phyloP scores from a whole-genome alignment of 352 stramenopile genomes.

The Phytophthora citrophthora region DNA sequence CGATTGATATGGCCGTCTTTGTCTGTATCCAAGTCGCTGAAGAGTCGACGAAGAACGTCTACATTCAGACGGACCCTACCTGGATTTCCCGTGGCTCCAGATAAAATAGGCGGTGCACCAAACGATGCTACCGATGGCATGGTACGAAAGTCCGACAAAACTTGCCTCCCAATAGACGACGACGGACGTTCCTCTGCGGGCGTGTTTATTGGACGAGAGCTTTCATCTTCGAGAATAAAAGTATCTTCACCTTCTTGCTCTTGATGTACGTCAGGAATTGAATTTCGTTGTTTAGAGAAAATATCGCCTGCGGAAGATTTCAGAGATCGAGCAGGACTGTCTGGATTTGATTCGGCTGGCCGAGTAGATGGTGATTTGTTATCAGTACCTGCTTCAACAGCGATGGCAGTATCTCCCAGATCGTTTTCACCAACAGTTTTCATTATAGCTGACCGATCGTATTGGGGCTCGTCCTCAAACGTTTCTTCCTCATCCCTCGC shows the following conservation, averaged over 20 bases:
- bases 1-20: slow-evolving; percentile 75
- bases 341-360: neutral
- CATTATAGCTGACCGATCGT: neutral
- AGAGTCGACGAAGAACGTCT: slow-evolving; percentile 76
- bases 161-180: slow-evolving; percentile 69
- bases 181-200: slow-evolving; percentile 11
- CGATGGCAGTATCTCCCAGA: neutral
- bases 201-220: neutral
- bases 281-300: neutral
- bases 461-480: neutral
- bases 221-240: slow-evolving; percentile 7
- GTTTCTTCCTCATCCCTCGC: neutral
- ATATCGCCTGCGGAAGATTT: neutral
- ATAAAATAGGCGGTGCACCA: slow-evolving; percentile 36
- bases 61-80: slow-evolving; percentile 39
- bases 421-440: neutral
- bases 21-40: slow-evolving; percentile 75
- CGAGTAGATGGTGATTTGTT: neutral
- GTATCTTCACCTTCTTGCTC: neutral
- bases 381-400: neutral
- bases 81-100: slow-evolving; percentile 10
- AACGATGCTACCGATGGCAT: slow-evolving; percentile 70
- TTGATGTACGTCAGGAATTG: neutral
- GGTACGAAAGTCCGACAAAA: slow-evolving; percentile 75
- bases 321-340: neutral